Evolutionary conservation across 2,329 filamentous ascomycete genomes (phyloP).

Genomic region (Sordariomycetes sp.): DNA sequence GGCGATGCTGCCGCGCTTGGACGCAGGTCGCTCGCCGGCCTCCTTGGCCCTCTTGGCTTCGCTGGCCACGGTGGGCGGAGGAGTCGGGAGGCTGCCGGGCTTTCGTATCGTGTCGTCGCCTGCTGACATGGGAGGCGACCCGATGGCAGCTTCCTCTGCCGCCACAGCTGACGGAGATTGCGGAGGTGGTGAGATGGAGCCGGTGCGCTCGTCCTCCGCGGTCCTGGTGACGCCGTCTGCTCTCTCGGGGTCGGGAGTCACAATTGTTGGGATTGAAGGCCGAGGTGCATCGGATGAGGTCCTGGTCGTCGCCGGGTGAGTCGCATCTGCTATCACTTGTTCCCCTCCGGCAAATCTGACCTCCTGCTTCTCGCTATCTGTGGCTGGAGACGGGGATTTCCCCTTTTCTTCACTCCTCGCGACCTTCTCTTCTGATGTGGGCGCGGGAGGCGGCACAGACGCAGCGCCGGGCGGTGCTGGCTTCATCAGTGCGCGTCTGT

Average conservation of each 20-base stretch:
- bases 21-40: not conserved
- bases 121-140: conserved; percentile 3
- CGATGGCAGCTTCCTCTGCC: conserved; percentile 8
- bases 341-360: not conserved
- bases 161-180: conserved; percentile 4
- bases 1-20: not conserved
- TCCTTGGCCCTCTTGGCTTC: not conserved
- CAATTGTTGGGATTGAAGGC: not conserved
- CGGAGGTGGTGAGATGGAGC: conserved; percentile 1
- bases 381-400: too few relatives aligned
- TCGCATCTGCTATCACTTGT: not conserved
- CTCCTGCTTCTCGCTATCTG: not conserved
- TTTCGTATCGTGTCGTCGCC: not conserved
- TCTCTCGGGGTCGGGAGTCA: not conserved
- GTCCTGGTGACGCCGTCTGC: not conserved
- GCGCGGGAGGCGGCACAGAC: conserved; percentile 2
- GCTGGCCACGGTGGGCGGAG: not conserved
- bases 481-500: conserved; percentile 18
- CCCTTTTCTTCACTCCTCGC: not conserved
- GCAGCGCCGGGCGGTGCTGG: conserved; percentile 10
- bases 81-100: not conserved
- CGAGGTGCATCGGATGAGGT: not conserved
- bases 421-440: not conserved
- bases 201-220: not conserved
- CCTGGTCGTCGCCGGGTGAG: not conserved